Conservation (phyloP, 495 filamentous ascomycete genomes). For the Cercophora scortea region DNA sequence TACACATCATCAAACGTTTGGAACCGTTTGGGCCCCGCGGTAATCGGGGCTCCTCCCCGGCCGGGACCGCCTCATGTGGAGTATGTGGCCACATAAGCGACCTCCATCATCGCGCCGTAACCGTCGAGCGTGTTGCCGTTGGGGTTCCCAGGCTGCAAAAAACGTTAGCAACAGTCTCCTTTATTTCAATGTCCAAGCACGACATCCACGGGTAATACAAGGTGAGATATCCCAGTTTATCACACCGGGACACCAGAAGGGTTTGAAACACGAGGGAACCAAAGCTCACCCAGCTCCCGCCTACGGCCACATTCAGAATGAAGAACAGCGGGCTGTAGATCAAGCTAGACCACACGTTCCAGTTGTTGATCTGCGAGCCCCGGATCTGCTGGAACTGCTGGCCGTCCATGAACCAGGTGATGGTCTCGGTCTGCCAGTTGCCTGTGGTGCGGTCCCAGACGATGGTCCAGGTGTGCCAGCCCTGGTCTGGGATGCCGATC, state of each 20-base stretch:
- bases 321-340: conserved; percentile 32
- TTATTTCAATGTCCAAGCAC: background rate
- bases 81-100: conserved; percentile 38
- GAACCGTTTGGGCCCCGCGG: too few relatives aligned
- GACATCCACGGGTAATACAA: too few relatives aligned
- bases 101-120: conserved; percentile 39
- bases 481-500: conserved; percentile 29
- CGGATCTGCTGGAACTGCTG: conserved; percentile 30
- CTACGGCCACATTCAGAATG: conserved; percentile 45
- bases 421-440: conserved; percentile 33
- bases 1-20: too few relatives aligned
- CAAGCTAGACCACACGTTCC: conserved; percentile 30
- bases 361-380: conserved; percentile 27
- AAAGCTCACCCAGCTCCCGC: conserved; percentile 39
- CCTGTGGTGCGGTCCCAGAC: conserved; percentile 32
- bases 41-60: too few relatives aligned
- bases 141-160: conserved; percentile 30
- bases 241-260: too few relatives aligned
- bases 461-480: conserved; percentile 41
- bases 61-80: background rate
- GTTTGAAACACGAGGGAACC: background rate
- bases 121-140: conserved; percentile 29
- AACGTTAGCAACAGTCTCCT: background rate
- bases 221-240: too few relatives aligned
- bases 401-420: conserved; percentile 43